A percentile compares a stretch with the other conserved stretches of the same genome.
Evolutionary conservation across 1,284 basidiomycete species (phyloP).

Genomic region (Apiotrichum laibachii): DNA sequence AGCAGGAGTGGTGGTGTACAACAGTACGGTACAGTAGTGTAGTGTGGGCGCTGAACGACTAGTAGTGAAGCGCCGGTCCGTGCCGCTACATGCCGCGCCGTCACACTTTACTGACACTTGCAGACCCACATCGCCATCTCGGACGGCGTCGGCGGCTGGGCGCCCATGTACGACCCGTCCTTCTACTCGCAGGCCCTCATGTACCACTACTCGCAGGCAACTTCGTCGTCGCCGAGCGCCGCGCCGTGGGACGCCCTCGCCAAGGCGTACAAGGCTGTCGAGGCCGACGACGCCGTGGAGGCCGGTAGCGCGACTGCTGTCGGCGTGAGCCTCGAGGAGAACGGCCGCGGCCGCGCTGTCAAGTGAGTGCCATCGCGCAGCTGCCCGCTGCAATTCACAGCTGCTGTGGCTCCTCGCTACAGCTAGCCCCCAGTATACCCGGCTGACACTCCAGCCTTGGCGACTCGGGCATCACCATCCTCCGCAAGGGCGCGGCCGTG

Average conservation of each 20-base stretch:
- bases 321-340: conserved; percentile 43
- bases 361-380: conserved; percentile 44
- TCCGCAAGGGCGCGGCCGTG: conserved; percentile 40
- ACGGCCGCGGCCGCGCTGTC: conserved; percentile 53
- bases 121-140: conserved; percentile 53
- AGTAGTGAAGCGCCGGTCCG: too few relatives aligned
- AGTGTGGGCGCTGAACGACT: background rate
- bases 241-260: conserved; percentile 48
- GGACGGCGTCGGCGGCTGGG: conserved; percentile 60
- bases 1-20: background rate
- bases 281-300: conserved; percentile 50
- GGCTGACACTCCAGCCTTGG: conserved; percentile 38
- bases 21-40: background rate
- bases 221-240: conserved; percentile 25
- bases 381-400: background rate
- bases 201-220: conserved; percentile 50
- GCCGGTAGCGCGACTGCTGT: conserved; percentile 55
- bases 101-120: too few relatives aligned
- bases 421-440: too few relatives aligned
- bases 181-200: conserved; percentile 56
- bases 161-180: conserved; percentile 55
- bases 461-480: conserved; percentile 49
- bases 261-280: conserved; percentile 52
- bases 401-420: too few relatives aligned
- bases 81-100: background rate